These are phyloP conservation scores for Monoraphidium neglectum DNA, from an alignment of 139 green algal species.

Conservation along the genomic window DNA sequence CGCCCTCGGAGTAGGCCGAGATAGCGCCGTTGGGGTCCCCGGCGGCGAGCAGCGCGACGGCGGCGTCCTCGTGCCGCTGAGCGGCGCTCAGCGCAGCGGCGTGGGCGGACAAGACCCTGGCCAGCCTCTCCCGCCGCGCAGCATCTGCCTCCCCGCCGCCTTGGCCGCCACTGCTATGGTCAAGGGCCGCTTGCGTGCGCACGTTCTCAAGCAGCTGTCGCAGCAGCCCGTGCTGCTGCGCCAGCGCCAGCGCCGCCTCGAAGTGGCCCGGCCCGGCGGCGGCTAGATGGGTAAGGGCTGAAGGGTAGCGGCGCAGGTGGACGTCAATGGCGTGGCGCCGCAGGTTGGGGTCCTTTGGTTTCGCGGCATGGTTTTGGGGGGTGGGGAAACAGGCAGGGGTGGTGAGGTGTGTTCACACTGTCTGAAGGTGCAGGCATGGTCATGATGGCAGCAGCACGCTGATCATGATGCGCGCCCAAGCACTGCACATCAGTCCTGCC, in stretches of 20 bases:
- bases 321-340: constrained; percentile 72
- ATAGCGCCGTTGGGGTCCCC: constrained; percentile 54
- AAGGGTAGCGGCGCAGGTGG: constrained; percentile 64
- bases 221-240: constrained; percentile 68
- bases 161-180: too few relatives aligned
- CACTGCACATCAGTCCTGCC: too few relatives aligned
- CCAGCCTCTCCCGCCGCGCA: constrained; percentile 3
- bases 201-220: constrained; percentile 68
- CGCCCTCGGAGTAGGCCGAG: constrained; percentile 62
- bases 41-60: constrained; percentile 70
- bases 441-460: too few relatives aligned
- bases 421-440: too few relatives aligned
- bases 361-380: background rate
- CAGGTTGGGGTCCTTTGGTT: constrained; percentile 30
- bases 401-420: too few relatives aligned
- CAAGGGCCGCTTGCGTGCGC: constrained; percentile 19
- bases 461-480: too few relatives aligned
- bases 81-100: constrained; percentile 48
- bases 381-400: too few relatives aligned
- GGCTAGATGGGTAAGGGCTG: constrained; percentile 70
- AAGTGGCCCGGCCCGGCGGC: constrained; percentile 61
- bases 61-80: constrained; percentile 70
- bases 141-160: background rate
- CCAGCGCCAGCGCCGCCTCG: constrained; percentile 63
- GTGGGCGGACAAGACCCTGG: constrained; percentile 45